phyloP scores from a whole-genome alignment of 2,329 filamentous ascomycete species.

The Exophiala aquamarina region DNA sequence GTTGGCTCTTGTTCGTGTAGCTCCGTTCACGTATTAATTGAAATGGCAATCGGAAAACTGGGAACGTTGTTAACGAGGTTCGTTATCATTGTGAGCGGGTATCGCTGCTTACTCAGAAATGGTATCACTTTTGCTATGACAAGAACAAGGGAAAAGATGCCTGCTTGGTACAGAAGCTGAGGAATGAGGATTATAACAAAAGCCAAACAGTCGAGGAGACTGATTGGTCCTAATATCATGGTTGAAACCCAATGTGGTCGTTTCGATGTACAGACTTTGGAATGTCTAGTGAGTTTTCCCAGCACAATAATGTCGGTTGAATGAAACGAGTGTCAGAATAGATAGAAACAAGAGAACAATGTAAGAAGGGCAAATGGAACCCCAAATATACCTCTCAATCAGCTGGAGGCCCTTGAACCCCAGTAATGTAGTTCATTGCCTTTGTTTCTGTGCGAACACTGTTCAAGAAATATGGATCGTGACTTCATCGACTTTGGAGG shows the following conservation, averaged over 20 bases:
- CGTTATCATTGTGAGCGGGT: neutral
- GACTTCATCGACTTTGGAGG: too few species aligned
- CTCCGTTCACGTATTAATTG: slow-evolving; percentile 61
- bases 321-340: too few species aligned
- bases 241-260: neutral
- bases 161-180: slow-evolving; percentile 68
- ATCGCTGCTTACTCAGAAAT: slow-evolving; percentile 62
- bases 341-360: too few species aligned
- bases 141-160: slow-evolving; percentile 57
- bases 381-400: too few species aligned
- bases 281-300: too few species aligned
- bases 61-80: neutral
- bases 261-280: too few species aligned
- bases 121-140: slow-evolving; percentile 62
- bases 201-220: slow-evolving; percentile 71
- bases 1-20: slow-evolving; percentile 45
- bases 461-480: too few species aligned
- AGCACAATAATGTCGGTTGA: too few species aligned
- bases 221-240: slow-evolving; percentile 75
- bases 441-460: too few species aligned
- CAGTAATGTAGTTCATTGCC: too few species aligned
- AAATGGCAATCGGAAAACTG: slow-evolving; percentile 54
- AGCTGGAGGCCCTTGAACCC: too few species aligned
- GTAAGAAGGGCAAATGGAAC: too few species aligned
- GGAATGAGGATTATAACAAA: slow-evolving; percentile 71